phyloP scores from a whole-genome alignment of 148 eudicot species.

The Cornus kousa region DNA sequence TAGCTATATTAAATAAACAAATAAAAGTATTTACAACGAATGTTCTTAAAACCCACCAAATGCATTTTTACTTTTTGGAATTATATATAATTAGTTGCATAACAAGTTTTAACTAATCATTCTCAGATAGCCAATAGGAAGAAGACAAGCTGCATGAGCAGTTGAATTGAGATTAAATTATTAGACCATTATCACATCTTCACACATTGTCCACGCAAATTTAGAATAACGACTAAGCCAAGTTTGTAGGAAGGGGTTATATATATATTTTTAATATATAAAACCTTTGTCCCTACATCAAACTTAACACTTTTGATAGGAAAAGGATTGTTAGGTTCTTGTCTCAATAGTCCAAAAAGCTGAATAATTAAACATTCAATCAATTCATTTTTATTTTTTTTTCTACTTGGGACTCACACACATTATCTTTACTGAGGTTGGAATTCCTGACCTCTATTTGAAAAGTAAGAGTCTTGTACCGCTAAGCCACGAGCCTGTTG shows the following conservation, averaged over 20 bases:
- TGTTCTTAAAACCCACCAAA: not conserved
- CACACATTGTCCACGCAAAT: not conserved
- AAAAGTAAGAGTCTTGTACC: no score
- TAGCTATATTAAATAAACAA: not conserved
- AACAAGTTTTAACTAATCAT: constrained; percentile 8
- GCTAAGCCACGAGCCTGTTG: no score
- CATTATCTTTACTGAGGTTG: no score
- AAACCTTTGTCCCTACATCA: constrained; percentile 7
- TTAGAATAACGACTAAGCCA: not conserved
- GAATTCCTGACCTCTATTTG: no score
- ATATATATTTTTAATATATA: not conserved
- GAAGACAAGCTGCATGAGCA: constrained; percentile 10
- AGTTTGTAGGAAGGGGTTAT: not conserved
- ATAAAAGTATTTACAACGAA: not conserved
- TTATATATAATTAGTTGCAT: not conserved
- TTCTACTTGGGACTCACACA: no score
- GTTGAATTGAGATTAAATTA: constrained; percentile 8
- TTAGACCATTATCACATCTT: not conserved
- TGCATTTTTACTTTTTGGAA: not conserved
- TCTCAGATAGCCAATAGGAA: constrained; percentile 3
- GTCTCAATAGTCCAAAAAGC: not conserved
- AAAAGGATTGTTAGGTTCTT: constrained; percentile 16
- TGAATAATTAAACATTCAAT: not conserved
- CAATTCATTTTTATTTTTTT: not conserved
- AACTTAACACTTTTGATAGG: not conserved